Evolutionary conservation across 129 eudicot species (phyloP).

Genomic region (Helianthus tuberosus): DNA sequence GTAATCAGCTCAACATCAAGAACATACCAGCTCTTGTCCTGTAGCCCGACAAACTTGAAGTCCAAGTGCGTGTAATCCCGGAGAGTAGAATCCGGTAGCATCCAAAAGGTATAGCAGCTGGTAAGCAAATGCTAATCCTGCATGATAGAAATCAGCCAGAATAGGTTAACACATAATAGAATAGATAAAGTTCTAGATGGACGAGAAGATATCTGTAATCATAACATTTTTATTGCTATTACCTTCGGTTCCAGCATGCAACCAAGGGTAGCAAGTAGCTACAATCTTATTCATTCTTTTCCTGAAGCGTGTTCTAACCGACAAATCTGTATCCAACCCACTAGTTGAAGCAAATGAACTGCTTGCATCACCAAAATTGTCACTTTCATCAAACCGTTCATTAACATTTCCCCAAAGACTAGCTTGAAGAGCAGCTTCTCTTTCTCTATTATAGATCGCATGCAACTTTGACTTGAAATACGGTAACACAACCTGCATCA

Average conservation of each 20-base stretch:
- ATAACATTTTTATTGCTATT: slow-evolving; percentile 14
- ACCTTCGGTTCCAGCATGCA: slow-evolving; percentile 99
- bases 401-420: slow-evolving; percentile 92
- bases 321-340: slow-evolving; percentile 47
- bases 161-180: slow-evolving; percentile 9
- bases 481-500: slow-evolving; percentile 88
- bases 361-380: slow-evolving; percentile 46
- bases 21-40: slow-evolving; percentile 91
- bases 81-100: slow-evolving; percentile 97
- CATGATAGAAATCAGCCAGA: slow-evolving; percentile 28
- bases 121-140: slow-evolving; percentile 95
- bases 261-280: slow-evolving; percentile 91
- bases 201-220: slow-evolving; percentile 19
- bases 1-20: slow-evolving; percentile 6
- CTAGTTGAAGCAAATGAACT: slow-evolving; percentile 58
- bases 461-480: slow-evolving; percentile 92
- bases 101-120: slow-evolving; percentile 95
- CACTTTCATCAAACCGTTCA: slow-evolving; percentile 64
- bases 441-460: slow-evolving; percentile 76
- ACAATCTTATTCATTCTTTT: slow-evolving; percentile 63
- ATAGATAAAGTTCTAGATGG: too few relatives aligned
- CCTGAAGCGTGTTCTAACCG: slow-evolving; percentile 52
- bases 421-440: slow-evolving; percentile 99
- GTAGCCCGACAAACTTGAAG: slow-evolving; percentile 99
- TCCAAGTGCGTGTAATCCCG: slow-evolving; percentile 90